Conservation (phyloP, 2,329 filamentous ascomycete species). For the Pestalotiopsis sp. region DNA sequence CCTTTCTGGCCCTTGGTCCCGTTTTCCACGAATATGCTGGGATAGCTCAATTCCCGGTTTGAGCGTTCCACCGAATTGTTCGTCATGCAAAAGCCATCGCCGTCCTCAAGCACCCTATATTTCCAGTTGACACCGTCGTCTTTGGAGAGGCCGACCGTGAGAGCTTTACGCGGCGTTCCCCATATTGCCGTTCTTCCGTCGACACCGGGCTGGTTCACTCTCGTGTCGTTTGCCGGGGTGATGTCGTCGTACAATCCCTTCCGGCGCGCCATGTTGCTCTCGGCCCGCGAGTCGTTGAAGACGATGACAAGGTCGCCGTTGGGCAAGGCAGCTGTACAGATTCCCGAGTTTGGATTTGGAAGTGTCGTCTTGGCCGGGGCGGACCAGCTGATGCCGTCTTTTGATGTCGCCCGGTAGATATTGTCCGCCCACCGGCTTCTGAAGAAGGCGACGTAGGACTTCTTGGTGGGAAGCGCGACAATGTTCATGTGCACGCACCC, state of each 20-base stretch:
- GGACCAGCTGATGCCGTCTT: conserved; percentile 38
- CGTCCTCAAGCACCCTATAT: conserved; percentile 39
- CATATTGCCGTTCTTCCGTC: conserved; percentile 41
- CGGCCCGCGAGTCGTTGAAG: conserved; percentile 39
- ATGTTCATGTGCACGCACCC: conserved; percentile 47
- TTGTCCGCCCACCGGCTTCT: conserved; percentile 46
- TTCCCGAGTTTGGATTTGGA: conserved; percentile 45
- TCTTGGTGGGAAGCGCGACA: conserved; percentile 23
- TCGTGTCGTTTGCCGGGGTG: conserved; percentile 37
- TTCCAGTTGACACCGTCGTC: conserved; percentile 38
- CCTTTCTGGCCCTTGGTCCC: conserved; percentile 17
- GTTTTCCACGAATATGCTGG: conserved; percentile 35
- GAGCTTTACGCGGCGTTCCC: conserved; percentile 38
- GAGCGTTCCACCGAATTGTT: conserved; percentile 41
- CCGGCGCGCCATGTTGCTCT: conserved; percentile 31
- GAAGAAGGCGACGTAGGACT: conserved; percentile 36
- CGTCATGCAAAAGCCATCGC: conserved; percentile 45
- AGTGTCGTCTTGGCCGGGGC: conserved; percentile 33
- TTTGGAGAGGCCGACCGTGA: conserved; percentile 35
- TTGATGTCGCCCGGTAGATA: conserved; percentile 40
- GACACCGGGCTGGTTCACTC: conserved; percentile 35
- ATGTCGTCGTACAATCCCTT: conserved; percentile 46
- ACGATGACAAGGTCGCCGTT: conserved; percentile 37
- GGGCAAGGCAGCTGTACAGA: conserved; percentile 36
- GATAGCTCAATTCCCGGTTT: conserved; percentile 44